phyloP scores from a whole-genome alignment of 164 flowering plant genomes.

The Amborella trichopoda region DNA sequence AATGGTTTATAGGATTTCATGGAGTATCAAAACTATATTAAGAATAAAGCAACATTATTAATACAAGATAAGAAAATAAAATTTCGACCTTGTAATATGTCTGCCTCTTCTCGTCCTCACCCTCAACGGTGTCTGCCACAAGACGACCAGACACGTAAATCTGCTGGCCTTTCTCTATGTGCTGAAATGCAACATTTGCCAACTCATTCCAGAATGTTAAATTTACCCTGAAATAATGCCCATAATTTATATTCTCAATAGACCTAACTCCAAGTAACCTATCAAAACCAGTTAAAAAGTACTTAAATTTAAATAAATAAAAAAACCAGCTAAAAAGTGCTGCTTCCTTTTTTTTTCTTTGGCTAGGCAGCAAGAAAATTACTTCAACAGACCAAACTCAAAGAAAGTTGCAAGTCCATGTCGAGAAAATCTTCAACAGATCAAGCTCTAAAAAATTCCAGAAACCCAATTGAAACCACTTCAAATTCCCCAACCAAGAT shows the following conservation, averaged over 20 bases:
- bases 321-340: no score
- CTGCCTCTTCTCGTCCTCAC: conserved; percentile 59
- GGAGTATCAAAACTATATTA: neutral
- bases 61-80: neutral
- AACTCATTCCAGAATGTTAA: conserved; percentile 89
- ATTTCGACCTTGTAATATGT: conserved; percentile 68
- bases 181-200: conserved; percentile 71
- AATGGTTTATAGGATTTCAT: neutral
- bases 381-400: no score
- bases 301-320: no score
- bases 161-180: conserved; percentile 73
- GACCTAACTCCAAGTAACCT: no score
- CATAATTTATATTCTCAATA: neutral
- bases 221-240: conserved; percentile 41
- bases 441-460: no score
- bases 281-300: no score
- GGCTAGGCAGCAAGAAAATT: no score
- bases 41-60: neutral
- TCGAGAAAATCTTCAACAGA: no score
- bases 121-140: conserved; percentile 55
- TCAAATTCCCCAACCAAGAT: no score
- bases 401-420: no score
- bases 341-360: no score
- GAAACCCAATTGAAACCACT: no score
- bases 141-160: conserved; percentile 72